Percentiles rank a stretch among this genome's conserved stretches.
phyloP scores from a whole-genome alignment of 176 grass and related monocot genomes.

The bread wheat (Triticum aestivum) region IWGSC_CS_RefSeq_v2.1 NC_057812.1:411806746-411807245 shows the following conservation, averaged over 20 bases:
- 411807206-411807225: too few relatives aligned
- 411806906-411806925: constrained; percentile 1
- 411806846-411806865: constrained; percentile 8
- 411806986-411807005: constrained; percentile 20
- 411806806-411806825: constrained; percentile 6
- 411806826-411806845: constrained; percentile 26
- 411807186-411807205: too few relatives aligned
- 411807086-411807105: too few relatives aligned
- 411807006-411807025: constrained; percentile 3
- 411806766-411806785: constrained; percentile 35
- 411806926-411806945: constrained; percentile 20
- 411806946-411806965: constrained; percentile 51
- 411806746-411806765: constrained; percentile 7
- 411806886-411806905: background rate
- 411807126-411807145: too few relatives aligned
- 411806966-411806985: constrained; percentile 37
- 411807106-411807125: too few relatives aligned
- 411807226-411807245: too few relatives aligned
- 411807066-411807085: too few relatives aligned
- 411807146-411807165: too few relatives aligned
- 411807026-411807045: background rate
- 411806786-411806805: constrained; percentile 25
- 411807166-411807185: too few relatives aligned
- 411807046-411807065: background rate
- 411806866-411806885: constrained; percentile 29